Percentiles rank a stretch among this genome's conserved stretches.
phyloP scores from a whole-genome alignment of 1,284 basidiomycete genomes.

The Pholiota adiposa region DNA sequence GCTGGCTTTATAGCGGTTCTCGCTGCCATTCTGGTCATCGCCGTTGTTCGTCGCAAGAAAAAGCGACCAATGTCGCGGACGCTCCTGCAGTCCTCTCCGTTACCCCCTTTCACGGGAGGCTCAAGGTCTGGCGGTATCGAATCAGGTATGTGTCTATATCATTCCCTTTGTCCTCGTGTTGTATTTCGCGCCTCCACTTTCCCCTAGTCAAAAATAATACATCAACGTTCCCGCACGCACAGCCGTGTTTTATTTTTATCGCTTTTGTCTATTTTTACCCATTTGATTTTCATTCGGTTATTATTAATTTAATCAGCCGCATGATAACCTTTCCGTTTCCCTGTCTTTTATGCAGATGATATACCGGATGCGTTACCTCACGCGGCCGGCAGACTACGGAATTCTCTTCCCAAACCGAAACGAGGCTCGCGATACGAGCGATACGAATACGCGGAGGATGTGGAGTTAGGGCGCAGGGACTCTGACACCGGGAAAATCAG shows the following conservation, averaged over 20 bases:
- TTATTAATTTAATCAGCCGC: constrained; percentile 1
- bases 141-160: not conserved
- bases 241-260: constrained; percentile 1
- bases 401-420: not conserved
- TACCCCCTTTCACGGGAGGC: not conserved
- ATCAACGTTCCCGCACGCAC: not conserved
- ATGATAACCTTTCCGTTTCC: not conserved
- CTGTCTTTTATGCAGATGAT: not conserved
- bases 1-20: constrained; percentile 18
- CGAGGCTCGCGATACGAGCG: not conserved
- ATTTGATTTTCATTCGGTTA: not conserved
- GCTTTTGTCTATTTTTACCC: constrained; percentile 3
- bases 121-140: not conserved
- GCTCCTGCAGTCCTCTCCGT: not conserved
- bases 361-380: not conserved
- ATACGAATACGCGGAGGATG: not conserved
- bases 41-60: constrained; percentile 11
- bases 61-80: not conserved
- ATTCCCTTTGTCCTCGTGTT: not conserved
- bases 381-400: not conserved
- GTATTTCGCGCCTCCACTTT: not conserved
- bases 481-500: not conserved
- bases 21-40: constrained; percentile 10
- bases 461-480: not conserved
- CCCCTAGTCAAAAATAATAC: not conserved